These are phyloP conservation scores for Conticribra weissflogii DNA, from an alignment of 108 stramenopile genomes.

Conservation along the genomic window DNA sequence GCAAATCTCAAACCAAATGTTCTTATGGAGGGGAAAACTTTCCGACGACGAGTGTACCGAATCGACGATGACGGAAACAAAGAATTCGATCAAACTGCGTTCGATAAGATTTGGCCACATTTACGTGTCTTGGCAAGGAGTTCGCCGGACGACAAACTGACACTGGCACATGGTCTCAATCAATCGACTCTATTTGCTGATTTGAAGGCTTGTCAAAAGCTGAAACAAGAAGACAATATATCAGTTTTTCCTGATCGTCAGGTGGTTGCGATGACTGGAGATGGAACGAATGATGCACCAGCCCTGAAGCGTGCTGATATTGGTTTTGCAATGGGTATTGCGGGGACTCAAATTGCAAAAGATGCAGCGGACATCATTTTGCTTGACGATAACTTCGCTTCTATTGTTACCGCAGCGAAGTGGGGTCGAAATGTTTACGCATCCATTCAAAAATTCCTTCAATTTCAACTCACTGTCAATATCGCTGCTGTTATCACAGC, in stretches of 20 bases:
- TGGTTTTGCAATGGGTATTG: constrained; percentile 97
- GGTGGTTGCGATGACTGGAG: constrained; percentile 98
- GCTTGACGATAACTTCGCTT: constrained; percentile 96
- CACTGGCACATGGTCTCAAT: constrained; percentile 86
- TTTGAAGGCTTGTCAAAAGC: constrained; percentile 45
- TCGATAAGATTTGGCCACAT: constrained; percentile 88
- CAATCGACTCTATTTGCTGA: constrained; percentile 80
- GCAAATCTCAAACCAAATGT: constrained; percentile 77
- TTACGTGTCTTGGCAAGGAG: constrained; percentile 78
- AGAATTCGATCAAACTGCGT: constrained; percentile 82
- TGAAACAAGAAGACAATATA: constrained; percentile 60
- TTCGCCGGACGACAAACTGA: constrained; percentile 86
- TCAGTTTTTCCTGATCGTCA: constrained; percentile 85
- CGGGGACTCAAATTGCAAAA: constrained; percentile 98
- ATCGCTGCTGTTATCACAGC: constrained; percentile 92
- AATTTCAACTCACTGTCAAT: constrained; percentile 98
- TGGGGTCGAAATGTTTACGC: constrained; percentile 99
- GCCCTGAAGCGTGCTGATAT: constrained; percentile 98
- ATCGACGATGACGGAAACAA: constrained; percentile 59
- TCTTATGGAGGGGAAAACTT: constrained; percentile 83
- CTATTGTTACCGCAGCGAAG: constrained; percentile 96
- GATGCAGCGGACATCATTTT: constrained; percentile 95
- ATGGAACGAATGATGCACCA: constrained; percentile 99
- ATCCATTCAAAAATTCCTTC: constrained; percentile 97
- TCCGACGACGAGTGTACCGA: constrained; percentile 66